phyloP scores from a whole-genome alignment of 1,139 yeast genomes.

The Saccharomyces uvarum region DNA sequence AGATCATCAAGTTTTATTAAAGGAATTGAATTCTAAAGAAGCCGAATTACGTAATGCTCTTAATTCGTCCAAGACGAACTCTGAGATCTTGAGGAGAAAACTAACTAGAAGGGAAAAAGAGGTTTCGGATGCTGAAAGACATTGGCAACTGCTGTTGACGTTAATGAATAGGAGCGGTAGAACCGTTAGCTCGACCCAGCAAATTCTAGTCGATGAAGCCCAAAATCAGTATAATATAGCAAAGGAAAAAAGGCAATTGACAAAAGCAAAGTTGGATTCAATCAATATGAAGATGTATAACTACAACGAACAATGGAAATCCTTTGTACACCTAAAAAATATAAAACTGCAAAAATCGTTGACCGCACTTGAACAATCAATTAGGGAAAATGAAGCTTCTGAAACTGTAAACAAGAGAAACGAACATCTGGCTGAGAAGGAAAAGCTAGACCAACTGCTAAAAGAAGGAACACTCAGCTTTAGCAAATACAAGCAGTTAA shows the following conservation, averaged over 20 bases:
- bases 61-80: constrained; percentile 13
- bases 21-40: constrained; percentile 9
- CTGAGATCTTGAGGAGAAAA: constrained; percentile 16
- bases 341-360: constrained; percentile 15
- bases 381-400: constrained; percentile 6
- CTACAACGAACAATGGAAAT: constrained; percentile 8
- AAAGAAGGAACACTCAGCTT: constrained; percentile 13
- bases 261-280: constrained; percentile 16
- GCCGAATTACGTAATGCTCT: constrained; percentile 9
- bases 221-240: constrained; percentile 7
- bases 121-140: constrained; percentile 13
- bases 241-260: constrained; percentile 13
- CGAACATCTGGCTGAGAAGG: constrained; percentile 14
- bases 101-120: constrained; percentile 18
- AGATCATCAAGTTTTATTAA: constrained; percentile 5
- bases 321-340: constrained; percentile 13
- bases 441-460: constrained; percentile 12
- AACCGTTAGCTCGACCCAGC: constrained; percentile 12
- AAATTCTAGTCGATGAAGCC: constrained; percentile 16
- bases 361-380: constrained; percentile 14
- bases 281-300: constrained; percentile 10
- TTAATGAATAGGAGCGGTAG: constrained; percentile 5
- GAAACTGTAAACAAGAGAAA: constrained; percentile 15
- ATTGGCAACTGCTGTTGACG: constrained; percentile 11
- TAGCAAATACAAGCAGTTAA: constrained; percentile 6